phyloP scores from a whole-genome alignment of 306 rosid genomes.

The Cucumis cinereus region DNA sequence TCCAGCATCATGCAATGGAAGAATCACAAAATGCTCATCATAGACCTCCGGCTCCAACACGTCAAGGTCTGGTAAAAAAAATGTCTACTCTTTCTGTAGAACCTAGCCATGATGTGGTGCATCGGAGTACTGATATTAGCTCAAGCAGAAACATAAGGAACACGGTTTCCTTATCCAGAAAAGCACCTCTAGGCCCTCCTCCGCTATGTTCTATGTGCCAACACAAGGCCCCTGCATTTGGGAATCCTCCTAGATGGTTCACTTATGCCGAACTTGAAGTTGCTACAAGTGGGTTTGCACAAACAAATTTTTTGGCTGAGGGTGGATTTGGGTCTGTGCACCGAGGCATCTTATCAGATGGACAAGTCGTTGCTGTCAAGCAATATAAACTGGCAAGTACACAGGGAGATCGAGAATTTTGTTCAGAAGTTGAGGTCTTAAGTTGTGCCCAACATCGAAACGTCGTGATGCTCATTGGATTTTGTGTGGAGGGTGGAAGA shows the following conservation, averaged over 20 bases:
- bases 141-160: slow-evolving; percentile 68
- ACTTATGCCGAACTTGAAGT: slow-evolving; percentile 64
- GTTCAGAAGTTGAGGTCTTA: slow-evolving; percentile 93
- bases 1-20: slow-evolving; percentile 24
- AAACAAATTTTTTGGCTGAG: slow-evolving; percentile 83
- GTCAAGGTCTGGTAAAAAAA: slow-evolving; percentile 46
- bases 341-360: slow-evolving; percentile 63
- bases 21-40: slow-evolving; percentile 23
- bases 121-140: slow-evolving; percentile 45
- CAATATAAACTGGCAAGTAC: slow-evolving; percentile 78
- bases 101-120: slow-evolving; percentile 33
- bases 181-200: slow-evolving; percentile 65
- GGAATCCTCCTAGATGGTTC: slow-evolving; percentile 95
- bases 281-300: slow-evolving; percentile 82
- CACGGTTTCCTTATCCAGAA: slow-evolving; percentile 46
- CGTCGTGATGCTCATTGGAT: slow-evolving; percentile 85
- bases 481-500: slow-evolving; percentile 84
- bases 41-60: slow-evolving; percentile 32
- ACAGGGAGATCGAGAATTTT: slow-evolving; percentile 91
- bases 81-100: slow-evolving; percentile 40
- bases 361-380: slow-evolving; percentile 83
- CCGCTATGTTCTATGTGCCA: slow-evolving; percentile 91
- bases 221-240: slow-evolving; percentile 90
- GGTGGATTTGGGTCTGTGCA: slow-evolving; percentile 97
- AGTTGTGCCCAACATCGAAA: slow-evolving; percentile 98